Conservation (phyloP, 23 red algal genomes). For the Gracilaria domingensis region DNA sequence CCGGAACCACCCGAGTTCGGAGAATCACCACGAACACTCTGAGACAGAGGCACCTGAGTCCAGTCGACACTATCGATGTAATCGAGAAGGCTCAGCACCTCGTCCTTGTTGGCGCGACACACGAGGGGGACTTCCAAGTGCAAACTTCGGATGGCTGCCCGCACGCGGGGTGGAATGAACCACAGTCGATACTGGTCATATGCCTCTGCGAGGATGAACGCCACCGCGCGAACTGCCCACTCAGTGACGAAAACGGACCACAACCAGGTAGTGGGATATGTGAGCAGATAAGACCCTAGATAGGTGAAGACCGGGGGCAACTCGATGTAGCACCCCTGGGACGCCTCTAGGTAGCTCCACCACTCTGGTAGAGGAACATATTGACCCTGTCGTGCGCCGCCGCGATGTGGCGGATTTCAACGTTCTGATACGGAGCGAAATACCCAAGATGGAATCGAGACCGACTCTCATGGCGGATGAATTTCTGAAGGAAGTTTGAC, state of each 20-base stretch:
- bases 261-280: neutral
- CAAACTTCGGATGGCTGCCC: neutral
- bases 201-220: neutral
- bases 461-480: neutral
- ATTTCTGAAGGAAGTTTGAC: neutral
- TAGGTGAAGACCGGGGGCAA: constrained; percentile 19
- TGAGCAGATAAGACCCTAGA: neutral
- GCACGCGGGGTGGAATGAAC: neutral
- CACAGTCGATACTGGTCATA: constrained; percentile 19
- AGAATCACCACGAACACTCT: too few relatives aligned
- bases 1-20: too few relatives aligned
- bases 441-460: neutral
- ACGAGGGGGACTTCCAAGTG: neutral
- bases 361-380: constrained; percentile 10
- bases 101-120: neutral
- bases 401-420: neutral
- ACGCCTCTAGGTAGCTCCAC: constrained; percentile 12
- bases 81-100: neutral
- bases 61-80: neutral
- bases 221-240: neutral
- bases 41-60: neutral
- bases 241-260: constrained; percentile 10
- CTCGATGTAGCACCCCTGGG: neutral
- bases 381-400: neutral
- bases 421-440: constrained; percentile 26